These are phyloP conservation scores for Plasmodium reichenowi DNA, from an alignment of 169 alveolate genomes.

Conservation along the genomic window DNA sequence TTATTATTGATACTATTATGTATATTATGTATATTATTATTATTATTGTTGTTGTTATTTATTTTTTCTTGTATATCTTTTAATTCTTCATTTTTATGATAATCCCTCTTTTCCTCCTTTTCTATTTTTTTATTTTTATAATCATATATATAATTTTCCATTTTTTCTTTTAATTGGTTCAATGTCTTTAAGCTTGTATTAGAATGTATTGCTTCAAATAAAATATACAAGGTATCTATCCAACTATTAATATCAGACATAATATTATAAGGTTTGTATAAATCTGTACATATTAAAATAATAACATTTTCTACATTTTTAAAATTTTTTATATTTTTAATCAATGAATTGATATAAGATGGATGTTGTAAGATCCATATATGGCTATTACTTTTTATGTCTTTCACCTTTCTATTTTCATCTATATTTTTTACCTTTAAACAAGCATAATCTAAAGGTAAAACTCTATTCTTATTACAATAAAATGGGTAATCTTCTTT, in stretches of 20 bases:
- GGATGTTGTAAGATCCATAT: constrained; percentile 60
- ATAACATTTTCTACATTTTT: constrained; percentile 32
- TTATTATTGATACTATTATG: neutral
- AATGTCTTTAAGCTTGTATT: constrained; percentile 3
- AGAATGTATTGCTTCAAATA: constrained; percentile 36
- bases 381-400: constrained; percentile 53
- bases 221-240: constrained; percentile 26
- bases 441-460: constrained; percentile 69
- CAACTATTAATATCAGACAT: constrained; percentile 57
- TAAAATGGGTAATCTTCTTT: neutral
- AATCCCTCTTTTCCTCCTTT: neutral
- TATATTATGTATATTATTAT: neutral
- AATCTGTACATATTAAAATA: constrained; percentile 56
- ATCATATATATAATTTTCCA: constrained; percentile 43
- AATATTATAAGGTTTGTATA: constrained; percentile 55
- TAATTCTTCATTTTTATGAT: neutral
- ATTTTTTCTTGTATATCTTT: neutral
- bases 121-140: constrained; percentile 27
- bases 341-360: constrained; percentile 39
- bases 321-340: constrained; percentile 49
- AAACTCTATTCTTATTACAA: constrained; percentile 33
- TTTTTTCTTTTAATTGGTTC: constrained; percentile 16
- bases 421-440: constrained; percentile 46
- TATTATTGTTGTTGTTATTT: neutral
- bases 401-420: constrained; percentile 38